Conservation (phyloP, 352 stramenopile genomes). For the Thalassiosira sp. region DNA sequence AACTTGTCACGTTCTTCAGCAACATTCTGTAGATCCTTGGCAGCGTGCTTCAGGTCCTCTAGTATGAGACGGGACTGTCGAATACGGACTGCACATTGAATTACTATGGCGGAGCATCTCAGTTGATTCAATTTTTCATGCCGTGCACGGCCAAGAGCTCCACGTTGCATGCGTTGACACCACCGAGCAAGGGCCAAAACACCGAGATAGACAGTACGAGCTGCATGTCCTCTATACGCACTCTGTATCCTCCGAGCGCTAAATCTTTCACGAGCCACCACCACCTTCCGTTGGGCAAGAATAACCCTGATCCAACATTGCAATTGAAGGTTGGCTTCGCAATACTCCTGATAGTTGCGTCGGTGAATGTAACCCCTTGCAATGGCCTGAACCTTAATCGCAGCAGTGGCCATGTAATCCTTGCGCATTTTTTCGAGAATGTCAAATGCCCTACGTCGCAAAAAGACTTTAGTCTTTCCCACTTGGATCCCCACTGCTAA, state of each 20-base stretch:
- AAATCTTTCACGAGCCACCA: slow-evolving; percentile 28
- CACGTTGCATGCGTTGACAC: slow-evolving; percentile 51
- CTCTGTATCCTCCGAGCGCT: slow-evolving; percentile 51
- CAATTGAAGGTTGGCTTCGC: slow-evolving; percentile 35
- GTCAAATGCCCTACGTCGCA: slow-evolving; percentile 78
- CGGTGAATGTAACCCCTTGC: slow-evolving; percentile 76
- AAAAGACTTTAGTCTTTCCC: slow-evolving; percentile 83
- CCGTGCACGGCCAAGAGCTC: slow-evolving; percentile 35
- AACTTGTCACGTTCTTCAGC: slow-evolving; percentile 52
- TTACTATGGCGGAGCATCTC: slow-evolving; percentile 23
- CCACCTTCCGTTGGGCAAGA: slow-evolving; percentile 31
- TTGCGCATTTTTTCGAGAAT: slow-evolving; percentile 76
- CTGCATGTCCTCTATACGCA: slow-evolving; percentile 31
- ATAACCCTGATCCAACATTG: slow-evolving; percentile 51
- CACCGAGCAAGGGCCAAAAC: slow-evolving; percentile 37
- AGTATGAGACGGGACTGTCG: slow-evolving; percentile 24
- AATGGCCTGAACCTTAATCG: slow-evolving; percentile 70
- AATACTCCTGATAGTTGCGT: slow-evolving; percentile 43
- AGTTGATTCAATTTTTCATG: slow-evolving; percentile 38
- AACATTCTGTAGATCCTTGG: slow-evolving; percentile 54
- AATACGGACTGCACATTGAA: slow-evolving; percentile 55
- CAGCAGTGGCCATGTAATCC: slow-evolving; percentile 55
- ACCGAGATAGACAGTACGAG: slow-evolving; percentile 18
- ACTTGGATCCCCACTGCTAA: slow-evolving; percentile 83
- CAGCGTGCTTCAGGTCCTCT: slow-evolving; percentile 41